Conservation (phyloP, 2,329 filamentous ascomycete genomes). For the Aplosporella prunicola region DNA sequence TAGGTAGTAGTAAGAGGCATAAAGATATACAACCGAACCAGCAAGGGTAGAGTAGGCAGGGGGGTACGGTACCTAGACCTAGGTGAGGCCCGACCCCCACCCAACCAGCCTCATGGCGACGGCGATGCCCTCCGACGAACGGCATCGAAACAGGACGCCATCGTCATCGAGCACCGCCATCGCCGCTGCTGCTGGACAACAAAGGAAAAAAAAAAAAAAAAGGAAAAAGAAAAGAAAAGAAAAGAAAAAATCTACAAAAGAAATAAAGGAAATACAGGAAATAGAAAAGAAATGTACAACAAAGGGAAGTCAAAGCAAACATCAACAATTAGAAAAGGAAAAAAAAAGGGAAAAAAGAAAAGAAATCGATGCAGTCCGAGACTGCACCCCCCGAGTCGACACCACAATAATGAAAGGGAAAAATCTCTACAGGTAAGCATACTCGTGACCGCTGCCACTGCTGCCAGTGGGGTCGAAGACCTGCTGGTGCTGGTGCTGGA, state of each 20-base stretch:
- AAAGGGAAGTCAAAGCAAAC: background rate
- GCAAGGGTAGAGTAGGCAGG: too few relatives aligned
- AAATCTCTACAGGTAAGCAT: background rate
- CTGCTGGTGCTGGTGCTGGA: conserved; percentile 4
- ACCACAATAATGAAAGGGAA: background rate
- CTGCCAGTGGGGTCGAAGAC: conserved; percentile 3
- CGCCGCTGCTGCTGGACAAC: too few relatives aligned
- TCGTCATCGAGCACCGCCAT: too few relatives aligned
- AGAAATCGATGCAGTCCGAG: background rate
- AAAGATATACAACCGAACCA: too few relatives aligned
- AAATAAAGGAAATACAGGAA: background rate
- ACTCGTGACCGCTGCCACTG: conserved; percentile 4
- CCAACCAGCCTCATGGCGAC: too few relatives aligned
- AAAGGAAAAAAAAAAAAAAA: background rate
- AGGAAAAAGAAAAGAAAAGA: background rate
- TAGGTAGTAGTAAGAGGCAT: too few relatives aligned
- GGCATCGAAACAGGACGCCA: too few relatives aligned
- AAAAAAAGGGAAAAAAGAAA: background rate
- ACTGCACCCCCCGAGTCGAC: too few relatives aligned
- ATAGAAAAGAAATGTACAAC: background rate
- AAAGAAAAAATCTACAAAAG: background rate
- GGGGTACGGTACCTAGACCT: too few relatives aligned
- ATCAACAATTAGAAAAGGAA: background rate
- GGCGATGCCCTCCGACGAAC: too few relatives aligned
- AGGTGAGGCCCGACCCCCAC: too few relatives aligned